A percentile compares a stretch with the other conserved stretches of the same genome.
phyloP scores from a whole-genome alignment of 805 yeast genomes.

The Barnettozyma populi region DNA sequence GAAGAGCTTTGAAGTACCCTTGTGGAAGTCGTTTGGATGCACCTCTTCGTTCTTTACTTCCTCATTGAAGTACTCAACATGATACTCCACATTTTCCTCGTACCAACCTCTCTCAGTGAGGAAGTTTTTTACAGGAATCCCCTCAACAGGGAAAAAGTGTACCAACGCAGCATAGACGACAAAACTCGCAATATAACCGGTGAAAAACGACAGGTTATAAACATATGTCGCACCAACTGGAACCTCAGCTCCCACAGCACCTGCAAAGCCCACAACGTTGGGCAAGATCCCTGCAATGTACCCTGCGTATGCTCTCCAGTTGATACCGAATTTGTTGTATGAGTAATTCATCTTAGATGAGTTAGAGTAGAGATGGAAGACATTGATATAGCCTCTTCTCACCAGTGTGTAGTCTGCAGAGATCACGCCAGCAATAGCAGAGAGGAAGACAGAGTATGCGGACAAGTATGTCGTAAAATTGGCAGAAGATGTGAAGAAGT shows the following conservation, averaged over 20 bases:
- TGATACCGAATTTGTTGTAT: constrained; percentile 58
- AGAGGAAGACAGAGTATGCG: constrained; percentile 77
- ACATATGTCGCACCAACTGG: constrained; percentile 75
- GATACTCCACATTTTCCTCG: constrained; percentile 21
- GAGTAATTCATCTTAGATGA: constrained; percentile 41
- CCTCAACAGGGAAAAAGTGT: constrained; percentile 45
- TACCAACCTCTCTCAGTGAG: constrained; percentile 47
- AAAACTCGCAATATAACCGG: constrained; percentile 63
- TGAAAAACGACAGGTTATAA: constrained; percentile 68
- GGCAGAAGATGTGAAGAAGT: constrained; percentile 60
- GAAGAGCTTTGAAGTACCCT: constrained; percentile 2
- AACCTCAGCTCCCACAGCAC: constrained; percentile 69
- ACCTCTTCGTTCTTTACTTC: constrained; percentile 11
- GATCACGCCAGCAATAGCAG: constrained; percentile 76
- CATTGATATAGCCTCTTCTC: constrained; percentile 62
- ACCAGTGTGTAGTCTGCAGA: constrained; percentile 65
- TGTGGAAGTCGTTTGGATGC: constrained; percentile 18
- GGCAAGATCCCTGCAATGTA: constrained; percentile 77
- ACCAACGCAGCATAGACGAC: constrained; percentile 49
- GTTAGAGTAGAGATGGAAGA: constrained; percentile 59
- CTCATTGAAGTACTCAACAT: constrained; percentile 13
- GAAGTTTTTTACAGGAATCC: constrained; percentile 35
- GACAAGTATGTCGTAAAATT: constrained; percentile 74
- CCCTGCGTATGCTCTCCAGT: constrained; percentile 82
- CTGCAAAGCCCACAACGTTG: constrained; percentile 81